These are phyloP conservation scores for Fusarium buharicum DNA, from an alignment of 2,329 filamentous ascomycete genomes.

Conservation along the genomic window DNA sequence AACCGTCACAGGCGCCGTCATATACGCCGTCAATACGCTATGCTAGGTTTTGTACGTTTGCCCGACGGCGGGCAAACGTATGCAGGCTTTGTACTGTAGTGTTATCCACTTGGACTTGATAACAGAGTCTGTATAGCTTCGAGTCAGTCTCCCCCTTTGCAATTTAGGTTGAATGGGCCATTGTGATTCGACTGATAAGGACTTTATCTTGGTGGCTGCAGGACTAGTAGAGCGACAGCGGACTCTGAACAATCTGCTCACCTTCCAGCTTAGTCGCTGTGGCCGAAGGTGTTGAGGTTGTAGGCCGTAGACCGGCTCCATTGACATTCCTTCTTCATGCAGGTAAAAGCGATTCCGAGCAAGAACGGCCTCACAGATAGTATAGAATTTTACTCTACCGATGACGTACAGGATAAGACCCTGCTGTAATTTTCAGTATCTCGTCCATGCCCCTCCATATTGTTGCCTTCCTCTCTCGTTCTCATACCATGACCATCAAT, in stretches of 20 bases:
- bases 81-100: conserved; percentile 7
- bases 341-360: conserved; percentile 6
- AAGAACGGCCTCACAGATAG: neutral
- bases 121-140: conserved; percentile 15
- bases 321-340: conserved; percentile 21
- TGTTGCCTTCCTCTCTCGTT: neutral
- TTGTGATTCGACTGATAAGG: conserved; percentile 13
- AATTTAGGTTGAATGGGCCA: neutral
- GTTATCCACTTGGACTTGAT: conserved; percentile 24
- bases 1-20: conserved; percentile 33
- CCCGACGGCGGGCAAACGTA: neutral
- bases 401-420: conserved; percentile 1
- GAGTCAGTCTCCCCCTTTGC: conserved; percentile 25
- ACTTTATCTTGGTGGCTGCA: conserved; percentile 9
- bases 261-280: conserved; percentile 18
- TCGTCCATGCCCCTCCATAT: neutral
- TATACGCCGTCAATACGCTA: conserved; percentile 21
- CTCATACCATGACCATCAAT: neutral
- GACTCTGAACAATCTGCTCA: conserved; percentile 3
- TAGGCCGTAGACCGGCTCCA: neutral
- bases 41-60: conserved; percentile 18
- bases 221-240: conserved; percentile 1
- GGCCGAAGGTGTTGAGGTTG: conserved; percentile 6
- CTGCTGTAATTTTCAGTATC: neutral
- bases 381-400: conserved; percentile 2